A percentile compares a stretch with the other conserved stretches of the same genome.
Evolutionary conservation across 225 moss, liverwort and hornwort genomes (phyloP).

Genomic region (Sphagnum tenellum): DNA sequence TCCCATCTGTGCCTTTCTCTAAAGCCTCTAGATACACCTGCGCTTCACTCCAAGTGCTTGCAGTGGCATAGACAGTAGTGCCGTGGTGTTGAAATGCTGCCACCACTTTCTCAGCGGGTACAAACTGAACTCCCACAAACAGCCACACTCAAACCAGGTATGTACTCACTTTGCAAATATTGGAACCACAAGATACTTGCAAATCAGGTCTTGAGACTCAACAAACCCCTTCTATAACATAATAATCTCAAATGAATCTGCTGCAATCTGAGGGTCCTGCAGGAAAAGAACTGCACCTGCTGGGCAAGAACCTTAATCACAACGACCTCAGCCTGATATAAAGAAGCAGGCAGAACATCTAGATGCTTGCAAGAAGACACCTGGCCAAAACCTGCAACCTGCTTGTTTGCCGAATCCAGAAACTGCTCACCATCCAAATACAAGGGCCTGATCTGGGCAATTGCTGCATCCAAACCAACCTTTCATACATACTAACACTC

Average conservation of each 20-base stretch:
- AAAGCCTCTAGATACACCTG: slow-evolving; percentile 77
- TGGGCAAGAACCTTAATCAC: slow-evolving; percentile 74
- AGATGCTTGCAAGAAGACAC: slow-evolving; percentile 48
- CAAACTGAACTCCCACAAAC: slow-evolving; percentile 31
- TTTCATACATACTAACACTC: too few relatives aligned
- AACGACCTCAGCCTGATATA: slow-evolving; percentile 58
- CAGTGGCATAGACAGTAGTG: slow-evolving; percentile 71
- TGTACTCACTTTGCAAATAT: too few relatives aligned
- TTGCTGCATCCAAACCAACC: slow-evolving; percentile 23
- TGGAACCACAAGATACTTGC: neutral
- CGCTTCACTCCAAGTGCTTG: slow-evolving; percentile 55
- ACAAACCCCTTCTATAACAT: too few relatives aligned
- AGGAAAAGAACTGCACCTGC: slow-evolving; percentile 33
- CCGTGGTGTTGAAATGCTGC: slow-evolving; percentile 75
- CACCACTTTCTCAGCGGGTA: slow-evolving; percentile 83
- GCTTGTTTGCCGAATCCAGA: slow-evolving; percentile 33
- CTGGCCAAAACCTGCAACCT: slow-evolving; percentile 48
- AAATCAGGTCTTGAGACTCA: too few relatives aligned
- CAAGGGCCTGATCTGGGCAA: slow-evolving; percentile 54
- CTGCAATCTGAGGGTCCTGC: too few relatives aligned
- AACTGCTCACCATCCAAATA: slow-evolving; percentile 48
- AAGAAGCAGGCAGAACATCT: slow-evolving; percentile 54
- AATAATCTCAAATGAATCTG: too few relatives aligned
- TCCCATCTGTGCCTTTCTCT: slow-evolving; percentile 82
- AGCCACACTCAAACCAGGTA: too few relatives aligned